These are phyloP conservation scores for Cryptococcus neoformans DNA, from an alignment of 1,284 basidiomycete genomes.

Conservation along the genomic window DNA sequence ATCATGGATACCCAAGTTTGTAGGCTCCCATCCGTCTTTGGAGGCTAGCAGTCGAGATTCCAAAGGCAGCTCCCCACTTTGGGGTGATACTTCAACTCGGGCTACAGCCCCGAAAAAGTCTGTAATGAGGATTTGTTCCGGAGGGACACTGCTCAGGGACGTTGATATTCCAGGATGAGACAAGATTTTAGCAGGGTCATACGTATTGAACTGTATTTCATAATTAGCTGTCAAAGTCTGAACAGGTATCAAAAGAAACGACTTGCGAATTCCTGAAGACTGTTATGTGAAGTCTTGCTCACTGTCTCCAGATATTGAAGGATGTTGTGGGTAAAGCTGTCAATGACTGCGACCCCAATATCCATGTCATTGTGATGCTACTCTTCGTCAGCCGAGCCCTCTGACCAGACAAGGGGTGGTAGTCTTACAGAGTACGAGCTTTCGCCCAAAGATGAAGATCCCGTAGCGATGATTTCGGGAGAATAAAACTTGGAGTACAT, in stretches of 20 bases:
- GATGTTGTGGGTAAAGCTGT: constrained; percentile 89
- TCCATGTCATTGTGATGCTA: constrained; percentile 91
- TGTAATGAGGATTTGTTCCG: constrained; percentile 73
- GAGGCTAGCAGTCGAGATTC: neutral
- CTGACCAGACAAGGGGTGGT: neutral
- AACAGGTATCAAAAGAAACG: neutral
- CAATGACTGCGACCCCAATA: constrained; percentile 93
- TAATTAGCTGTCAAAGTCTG: neutral
- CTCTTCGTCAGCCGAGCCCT: neutral
- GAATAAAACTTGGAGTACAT: constrained; percentile 95
- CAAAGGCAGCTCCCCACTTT: constrained; percentile 3
- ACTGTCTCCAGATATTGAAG: constrained; percentile 88
- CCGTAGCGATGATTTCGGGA: constrained; percentile 91
- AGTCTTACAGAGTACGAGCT: constrained; percentile 85
- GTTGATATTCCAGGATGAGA: constrained; percentile 84
- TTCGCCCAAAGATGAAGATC: constrained; percentile 80
- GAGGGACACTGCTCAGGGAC: constrained; percentile 65
- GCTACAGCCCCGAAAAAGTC: constrained; percentile 96
- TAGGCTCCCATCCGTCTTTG: neutral
- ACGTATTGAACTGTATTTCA: constrained; percentile 66
- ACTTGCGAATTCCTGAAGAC: constrained; percentile 80
- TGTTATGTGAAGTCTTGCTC: constrained; percentile 79
- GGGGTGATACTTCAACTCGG: constrained; percentile 63
- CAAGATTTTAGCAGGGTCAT: constrained; percentile 68
- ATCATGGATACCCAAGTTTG: no score